Evolutionary conservation across 2,329 filamentous ascomycete species (phyloP), one percentile per base, ranked within the genome.

Genomic region (Paecilomyces sp.): DNA sequence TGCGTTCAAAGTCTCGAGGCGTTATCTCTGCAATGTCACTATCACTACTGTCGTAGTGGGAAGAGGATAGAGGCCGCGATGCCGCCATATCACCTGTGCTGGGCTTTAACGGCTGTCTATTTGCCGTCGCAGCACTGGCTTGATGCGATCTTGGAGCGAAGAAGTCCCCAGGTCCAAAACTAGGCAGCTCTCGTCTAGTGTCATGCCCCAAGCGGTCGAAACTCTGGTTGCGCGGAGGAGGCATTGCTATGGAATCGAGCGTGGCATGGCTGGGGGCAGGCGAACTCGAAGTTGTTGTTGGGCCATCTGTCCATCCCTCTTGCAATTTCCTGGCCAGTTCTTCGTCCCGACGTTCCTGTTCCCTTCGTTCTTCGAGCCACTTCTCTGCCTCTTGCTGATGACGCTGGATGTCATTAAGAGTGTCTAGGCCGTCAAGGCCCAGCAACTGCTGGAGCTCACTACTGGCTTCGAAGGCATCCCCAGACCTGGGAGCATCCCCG

Each of bases 241-340:
- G 51, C 51, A 53, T 53, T 11, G 13, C 13, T 50, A 54, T 5
- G 59, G 33, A 41, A 56, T 24, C 30, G 33, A 58, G 41, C 24
- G 52, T 34, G 28, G 58, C 34, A 33, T 30, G 54, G 28, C 24
- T 57, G 24, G 25, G 41, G 15, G 28, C n/a, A 4, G 52, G 50
- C 36, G 55, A 57, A 24, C 41, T 36, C 13, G 60, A 56, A 8
- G 50, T 15, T 8, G 36, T 36, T 34, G 59, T 33, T 25, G 61
- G 47, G 8, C 61, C 51, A 13, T 66, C 63, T 59, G 65, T 56
- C 62, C 66, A 67, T 55, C 66, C 64, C 30, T 73, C 67, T 62
- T 76, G 72, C 12, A 79, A 65, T 28, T 61, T 69, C 54, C 72
- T 71, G 34, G 77, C 76, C 59, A 74, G 65, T 61, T 73, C 72